phyloP scores from a whole-genome alignment of 2,329 filamentous ascomycete species.

The Penicillium griseofulvum region DNA sequence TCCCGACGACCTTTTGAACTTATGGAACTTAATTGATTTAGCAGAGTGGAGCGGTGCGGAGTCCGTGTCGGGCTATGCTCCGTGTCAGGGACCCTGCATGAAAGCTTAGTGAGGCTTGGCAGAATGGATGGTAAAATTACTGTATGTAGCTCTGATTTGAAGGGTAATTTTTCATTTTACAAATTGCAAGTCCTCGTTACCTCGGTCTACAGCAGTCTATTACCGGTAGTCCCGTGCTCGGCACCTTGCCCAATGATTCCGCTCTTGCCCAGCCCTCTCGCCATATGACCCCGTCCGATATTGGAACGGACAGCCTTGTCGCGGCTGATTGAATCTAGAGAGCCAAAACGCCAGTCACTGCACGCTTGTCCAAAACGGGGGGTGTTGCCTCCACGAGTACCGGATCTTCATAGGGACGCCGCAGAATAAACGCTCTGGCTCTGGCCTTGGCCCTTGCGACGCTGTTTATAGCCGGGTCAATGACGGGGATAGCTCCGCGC shows the following conservation, averaged over 20 bases:
- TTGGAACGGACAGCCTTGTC: not conserved
- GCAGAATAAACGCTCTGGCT: constrained; percentile 18
- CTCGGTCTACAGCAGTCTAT: not conserved
- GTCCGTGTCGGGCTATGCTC: not conserved
- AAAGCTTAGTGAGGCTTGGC: not conserved
- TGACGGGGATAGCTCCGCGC: constrained; percentile 15
- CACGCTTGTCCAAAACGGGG: not conserved
- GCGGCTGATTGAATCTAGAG: not conserved
- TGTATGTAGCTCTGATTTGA: not conserved
- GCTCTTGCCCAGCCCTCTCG: not conserved
- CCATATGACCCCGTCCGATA: not conserved
- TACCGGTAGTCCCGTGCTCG: too few relatives aligned
- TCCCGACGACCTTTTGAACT: not conserved
- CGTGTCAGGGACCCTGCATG: not conserved
- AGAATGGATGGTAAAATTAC: not conserved
- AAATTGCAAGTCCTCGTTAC: not conserved
- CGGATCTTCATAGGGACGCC: constrained; percentile 9
- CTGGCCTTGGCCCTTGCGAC: constrained; percentile 11
- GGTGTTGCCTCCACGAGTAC: not conserved
- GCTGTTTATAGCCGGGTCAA: constrained; percentile 16
- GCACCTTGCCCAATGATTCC: not conserved
- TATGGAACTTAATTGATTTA: not conserved
- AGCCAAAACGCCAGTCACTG: not conserved
- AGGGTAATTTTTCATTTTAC: not conserved
- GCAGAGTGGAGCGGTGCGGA: too few relatives aligned